These are phyloP conservation scores for Tylopilus subfusipes DNA, from an alignment of 768 basidiomycete species.

Conservation along the genomic window DNA sequence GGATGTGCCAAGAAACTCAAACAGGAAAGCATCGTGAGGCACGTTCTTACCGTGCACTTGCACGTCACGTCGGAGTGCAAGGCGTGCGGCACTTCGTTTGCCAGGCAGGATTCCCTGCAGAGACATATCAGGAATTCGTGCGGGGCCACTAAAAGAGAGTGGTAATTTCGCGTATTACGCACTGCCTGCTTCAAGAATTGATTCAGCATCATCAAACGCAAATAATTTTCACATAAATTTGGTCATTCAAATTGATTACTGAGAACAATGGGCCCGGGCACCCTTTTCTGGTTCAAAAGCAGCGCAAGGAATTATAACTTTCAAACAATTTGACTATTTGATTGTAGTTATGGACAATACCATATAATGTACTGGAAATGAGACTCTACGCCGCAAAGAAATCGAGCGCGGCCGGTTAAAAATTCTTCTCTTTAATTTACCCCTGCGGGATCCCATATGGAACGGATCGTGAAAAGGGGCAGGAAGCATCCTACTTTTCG, in stretches of 20 bases:
- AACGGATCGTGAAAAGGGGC: neutral
- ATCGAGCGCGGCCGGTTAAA: neutral
- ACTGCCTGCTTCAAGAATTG: neutral
- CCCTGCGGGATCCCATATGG: neutral
- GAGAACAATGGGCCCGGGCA: no score
- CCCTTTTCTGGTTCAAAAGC: neutral
- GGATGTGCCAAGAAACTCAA: conserved; percentile 24
- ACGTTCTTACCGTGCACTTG: conserved; percentile 24
- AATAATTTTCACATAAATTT: no score
- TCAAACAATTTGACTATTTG: neutral
- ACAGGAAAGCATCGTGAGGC: conserved; percentile 24
- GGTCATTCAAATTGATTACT: no score
- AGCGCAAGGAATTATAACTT: neutral
- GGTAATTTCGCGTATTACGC: neutral
- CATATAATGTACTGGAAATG: neutral
- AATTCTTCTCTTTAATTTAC: no score
- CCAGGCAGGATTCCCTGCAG: conserved; percentile 26
- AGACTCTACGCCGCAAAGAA: neutral
- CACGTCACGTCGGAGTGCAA: conserved; percentile 9
- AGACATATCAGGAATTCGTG: conserved; percentile 23
- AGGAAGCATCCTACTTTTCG: neutral
- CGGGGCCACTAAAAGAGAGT: neutral
- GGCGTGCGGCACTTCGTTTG: conserved; percentile 23
- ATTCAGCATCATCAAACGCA: neutral
- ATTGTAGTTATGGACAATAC: neutral